Conservation (phyloP, 768 basidiomycete species). For the Solioccasus polychromus region DNA sequence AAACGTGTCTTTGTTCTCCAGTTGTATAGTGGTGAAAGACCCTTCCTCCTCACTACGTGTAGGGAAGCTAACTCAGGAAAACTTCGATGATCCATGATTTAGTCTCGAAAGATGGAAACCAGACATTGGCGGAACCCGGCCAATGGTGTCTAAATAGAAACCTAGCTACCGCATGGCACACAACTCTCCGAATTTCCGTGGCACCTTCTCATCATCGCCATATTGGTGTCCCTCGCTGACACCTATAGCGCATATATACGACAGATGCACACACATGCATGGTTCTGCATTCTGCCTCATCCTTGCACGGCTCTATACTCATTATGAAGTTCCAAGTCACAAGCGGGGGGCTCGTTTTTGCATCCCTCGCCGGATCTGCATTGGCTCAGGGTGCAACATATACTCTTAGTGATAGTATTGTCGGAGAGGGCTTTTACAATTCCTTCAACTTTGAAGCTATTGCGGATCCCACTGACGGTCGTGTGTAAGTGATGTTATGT, state of each 20-base stretch:
- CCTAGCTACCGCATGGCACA: constrained; percentile 9
- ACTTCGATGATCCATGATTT: neutral
- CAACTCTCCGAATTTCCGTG: neutral
- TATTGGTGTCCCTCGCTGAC: neutral
- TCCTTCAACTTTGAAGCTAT: constrained; percentile 34
- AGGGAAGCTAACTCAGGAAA: neutral
- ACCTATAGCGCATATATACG: constrained; percentile 14
- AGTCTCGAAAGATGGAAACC: neutral
- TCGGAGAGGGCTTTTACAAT: constrained; percentile 30
- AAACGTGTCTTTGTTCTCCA: neutral
- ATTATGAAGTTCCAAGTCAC: constrained; percentile 16
- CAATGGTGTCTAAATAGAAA: neutral
- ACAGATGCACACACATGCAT: neutral
- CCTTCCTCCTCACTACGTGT: neutral
- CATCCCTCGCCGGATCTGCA: constrained; percentile 7
- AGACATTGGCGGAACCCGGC: neutral
- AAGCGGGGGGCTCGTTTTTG: constrained; percentile 8
- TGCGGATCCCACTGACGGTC: constrained; percentile 36
- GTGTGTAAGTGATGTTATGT: constrained; percentile 27
- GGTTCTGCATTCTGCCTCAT: no score
- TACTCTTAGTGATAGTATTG: constrained; percentile 23
- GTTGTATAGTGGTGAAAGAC: no score
- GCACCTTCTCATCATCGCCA: neutral
- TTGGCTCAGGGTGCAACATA: constrained; percentile 28
- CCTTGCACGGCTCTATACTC: neutral